A percentile compares a stretch with the other conserved stretches of the same genome.
These are phyloP conservation scores for Cicer pinnatifidum DNA, from an alignment of 306 rosid species.

Conservation along the genomic window DNA sequence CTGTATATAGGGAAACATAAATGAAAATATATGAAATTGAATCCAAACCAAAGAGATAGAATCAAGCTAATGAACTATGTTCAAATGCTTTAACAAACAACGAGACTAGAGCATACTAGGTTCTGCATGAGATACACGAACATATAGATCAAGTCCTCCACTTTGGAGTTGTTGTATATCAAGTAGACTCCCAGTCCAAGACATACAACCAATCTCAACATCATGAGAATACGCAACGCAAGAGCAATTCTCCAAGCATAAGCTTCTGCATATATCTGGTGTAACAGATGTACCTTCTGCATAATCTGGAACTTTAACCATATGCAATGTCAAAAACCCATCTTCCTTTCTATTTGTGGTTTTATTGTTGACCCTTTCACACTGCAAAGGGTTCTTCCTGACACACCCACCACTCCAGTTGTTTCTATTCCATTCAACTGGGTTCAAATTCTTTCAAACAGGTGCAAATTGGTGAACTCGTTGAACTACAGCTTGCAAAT, in stretches of 20 bases:
- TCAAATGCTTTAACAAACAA: neutral
- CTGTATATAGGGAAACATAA: neutral
- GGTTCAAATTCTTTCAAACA: constrained; percentile 58
- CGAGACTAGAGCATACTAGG: neutral
- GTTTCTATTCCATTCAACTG: constrained; percentile 42
- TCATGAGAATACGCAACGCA: constrained; percentile 33
- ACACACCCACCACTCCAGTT: constrained; percentile 56
- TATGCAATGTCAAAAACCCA: constrained; percentile 44
- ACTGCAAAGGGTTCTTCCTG: constrained; percentile 20
- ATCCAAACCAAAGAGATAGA: neutral
- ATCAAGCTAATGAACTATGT: neutral
- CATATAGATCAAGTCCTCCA: constrained; percentile 42
- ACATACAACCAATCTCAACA: constrained; percentile 36
- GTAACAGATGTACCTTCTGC: neutral
- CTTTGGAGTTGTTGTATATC: constrained; percentile 31
- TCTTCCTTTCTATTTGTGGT: constrained; percentile 31
- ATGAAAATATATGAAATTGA: too few species aligned
- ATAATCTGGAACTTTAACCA: constrained; percentile 52
- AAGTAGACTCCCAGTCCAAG: constrained; percentile 33
- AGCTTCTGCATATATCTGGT: constrained; percentile 23
- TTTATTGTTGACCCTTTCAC: neutral
- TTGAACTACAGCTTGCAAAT: constrained; percentile 41
- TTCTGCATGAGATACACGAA: constrained; percentile 43
- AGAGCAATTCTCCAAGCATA: constrained; percentile 43
- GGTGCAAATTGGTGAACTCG: constrained; percentile 39